These are phyloP conservation scores for Rhytidiadelphus loreus DNA, from an alignment of 225 moss, liverwort and hornwort species.

Conservation along the genomic window DNA sequence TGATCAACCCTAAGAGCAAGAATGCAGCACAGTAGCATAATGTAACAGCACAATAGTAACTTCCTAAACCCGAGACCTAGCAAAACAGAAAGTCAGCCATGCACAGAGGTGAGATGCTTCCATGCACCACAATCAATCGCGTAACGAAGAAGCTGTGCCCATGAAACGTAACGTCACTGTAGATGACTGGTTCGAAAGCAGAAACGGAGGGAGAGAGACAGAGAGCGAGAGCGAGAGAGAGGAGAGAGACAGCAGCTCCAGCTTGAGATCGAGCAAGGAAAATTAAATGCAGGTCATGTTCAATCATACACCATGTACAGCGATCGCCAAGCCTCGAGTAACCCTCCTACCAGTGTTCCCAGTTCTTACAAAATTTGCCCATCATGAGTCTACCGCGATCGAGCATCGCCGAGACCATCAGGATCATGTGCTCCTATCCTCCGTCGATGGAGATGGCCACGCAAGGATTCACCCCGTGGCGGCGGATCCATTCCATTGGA, in stretches of 20 bases:
- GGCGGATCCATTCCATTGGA: background rate
- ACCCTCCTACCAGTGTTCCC: conserved; percentile 13
- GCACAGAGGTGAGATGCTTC: background rate
- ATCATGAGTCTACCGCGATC: conserved; percentile 19
- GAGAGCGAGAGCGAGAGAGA: background rate
- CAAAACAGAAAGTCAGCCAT: background rate
- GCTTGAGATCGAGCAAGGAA: background rate
- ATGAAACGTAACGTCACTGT: background rate
- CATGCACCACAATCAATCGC: background rate
- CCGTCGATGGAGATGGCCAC: background rate
- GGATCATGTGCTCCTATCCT: conserved; percentile 6
- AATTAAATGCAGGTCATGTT: conserved; percentile 32
- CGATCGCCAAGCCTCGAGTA: conserved; percentile 26
- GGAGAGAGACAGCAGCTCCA: background rate
- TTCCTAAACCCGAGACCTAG: background rate
- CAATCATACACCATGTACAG: conserved; percentile 53
- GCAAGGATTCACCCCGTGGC: background rate
- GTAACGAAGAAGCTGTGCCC: background rate
- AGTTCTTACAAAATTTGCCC: conserved; percentile 55
- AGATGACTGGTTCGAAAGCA: background rate
- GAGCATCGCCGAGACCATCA: conserved; percentile 3
- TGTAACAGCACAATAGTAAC: background rate
- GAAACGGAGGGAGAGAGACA: background rate
- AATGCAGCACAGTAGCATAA: background rate
- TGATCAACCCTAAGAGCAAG: background rate